Percentiles rank a stretch among this genome's conserved stretches.
Conservation (phyloP, 192 early-diverging fungal species). For the Phlyctochytrium bullatum region DNA sequence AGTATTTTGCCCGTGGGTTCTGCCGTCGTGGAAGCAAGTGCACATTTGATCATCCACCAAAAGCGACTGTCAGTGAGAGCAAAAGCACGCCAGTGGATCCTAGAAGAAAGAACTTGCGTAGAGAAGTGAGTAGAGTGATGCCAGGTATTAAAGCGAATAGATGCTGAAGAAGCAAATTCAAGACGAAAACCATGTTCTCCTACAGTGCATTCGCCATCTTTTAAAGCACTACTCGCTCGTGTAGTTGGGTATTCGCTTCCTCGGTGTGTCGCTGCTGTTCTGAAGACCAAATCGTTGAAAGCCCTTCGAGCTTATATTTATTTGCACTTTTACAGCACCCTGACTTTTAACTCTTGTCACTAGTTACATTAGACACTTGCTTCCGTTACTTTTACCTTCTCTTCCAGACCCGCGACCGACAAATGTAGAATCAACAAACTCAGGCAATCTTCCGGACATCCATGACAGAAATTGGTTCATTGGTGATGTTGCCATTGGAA, state of each 20-base stretch:
- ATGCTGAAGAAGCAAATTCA: slow-evolving; percentile 59
- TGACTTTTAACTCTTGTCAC: slow-evolving; percentile 53
- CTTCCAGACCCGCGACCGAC: slow-evolving; percentile 46
- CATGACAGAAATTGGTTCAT: slow-evolving; percentile 53
- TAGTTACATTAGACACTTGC: slow-evolving; percentile 11
- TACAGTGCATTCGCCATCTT: slow-evolving; percentile 66
- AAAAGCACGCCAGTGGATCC: too few relatives aligned
- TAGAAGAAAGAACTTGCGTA: too few relatives aligned
- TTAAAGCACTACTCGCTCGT: slow-evolving; percentile 20
- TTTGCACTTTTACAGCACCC: slow-evolving; percentile 51
- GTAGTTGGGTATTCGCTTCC: neutral
- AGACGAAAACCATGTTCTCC: slow-evolving; percentile 54
- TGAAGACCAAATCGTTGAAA: slow-evolving; percentile 47
- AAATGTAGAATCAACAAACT: slow-evolving; percentile 60
- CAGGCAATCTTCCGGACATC: slow-evolving; percentile 47
- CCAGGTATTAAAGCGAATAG: too few relatives aligned
- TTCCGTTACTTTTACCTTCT: slow-evolving; percentile 43
- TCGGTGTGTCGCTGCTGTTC: slow-evolving; percentile 1
- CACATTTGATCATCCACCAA: neutral
- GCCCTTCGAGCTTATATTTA: slow-evolving; percentile 50
- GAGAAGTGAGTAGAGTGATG: too few relatives aligned
- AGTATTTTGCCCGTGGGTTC: slow-evolving; percentile 1
- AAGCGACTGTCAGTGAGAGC: too few relatives aligned
- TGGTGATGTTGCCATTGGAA: slow-evolving; percentile 51
- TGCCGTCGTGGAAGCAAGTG: slow-evolving; percentile 10